Evolutionary conservation across 192 early-diverging fungal genomes (phyloP).

Genomic region (Obelidium mucronatum): DNA sequence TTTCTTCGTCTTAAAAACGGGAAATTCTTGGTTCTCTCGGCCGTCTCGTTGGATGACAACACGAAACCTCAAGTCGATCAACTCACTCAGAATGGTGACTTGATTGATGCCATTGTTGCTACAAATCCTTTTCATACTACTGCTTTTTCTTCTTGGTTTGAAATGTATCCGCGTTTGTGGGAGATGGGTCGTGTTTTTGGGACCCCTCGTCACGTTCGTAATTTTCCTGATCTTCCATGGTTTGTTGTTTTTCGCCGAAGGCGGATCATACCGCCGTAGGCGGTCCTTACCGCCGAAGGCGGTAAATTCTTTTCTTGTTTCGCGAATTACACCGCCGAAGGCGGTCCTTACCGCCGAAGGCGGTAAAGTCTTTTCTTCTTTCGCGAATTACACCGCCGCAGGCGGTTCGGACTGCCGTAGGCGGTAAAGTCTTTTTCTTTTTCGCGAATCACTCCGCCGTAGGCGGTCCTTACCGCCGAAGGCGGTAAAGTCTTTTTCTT

Average conservation of each 20-base stretch:
- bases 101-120: conserved; percentile 41
- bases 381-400: too few relatives aligned
- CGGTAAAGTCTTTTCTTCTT: too few relatives aligned
- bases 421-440: too few relatives aligned
- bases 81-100: conserved; percentile 28
- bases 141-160: conserved; percentile 15
- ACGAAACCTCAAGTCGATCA: conserved; percentile 28
- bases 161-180: conserved; percentile 18
- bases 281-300: too few relatives aligned
- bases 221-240: conserved; percentile 29
- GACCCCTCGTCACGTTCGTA: conserved; percentile 32
- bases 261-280: too few relatives aligned
- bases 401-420: too few relatives aligned
- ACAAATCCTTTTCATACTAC: conserved; percentile 40
- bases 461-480: too few relatives aligned
- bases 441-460: too few relatives aligned
- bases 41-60: conserved; percentile 16
- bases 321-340: too few relatives aligned
- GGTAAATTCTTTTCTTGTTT: too few relatives aligned
- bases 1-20: conserved; percentile 28
- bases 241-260: background rate
- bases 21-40: conserved; percentile 20
- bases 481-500: too few relatives aligned
- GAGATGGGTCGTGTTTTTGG: conserved; percentile 24
- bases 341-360: too few relatives aligned